A percentile compares a stretch with the other conserved stretches of the same genome.
phyloP scores from a whole-genome alignment of 768 basidiomycete species.

The Hericium alpestre region DNA sequence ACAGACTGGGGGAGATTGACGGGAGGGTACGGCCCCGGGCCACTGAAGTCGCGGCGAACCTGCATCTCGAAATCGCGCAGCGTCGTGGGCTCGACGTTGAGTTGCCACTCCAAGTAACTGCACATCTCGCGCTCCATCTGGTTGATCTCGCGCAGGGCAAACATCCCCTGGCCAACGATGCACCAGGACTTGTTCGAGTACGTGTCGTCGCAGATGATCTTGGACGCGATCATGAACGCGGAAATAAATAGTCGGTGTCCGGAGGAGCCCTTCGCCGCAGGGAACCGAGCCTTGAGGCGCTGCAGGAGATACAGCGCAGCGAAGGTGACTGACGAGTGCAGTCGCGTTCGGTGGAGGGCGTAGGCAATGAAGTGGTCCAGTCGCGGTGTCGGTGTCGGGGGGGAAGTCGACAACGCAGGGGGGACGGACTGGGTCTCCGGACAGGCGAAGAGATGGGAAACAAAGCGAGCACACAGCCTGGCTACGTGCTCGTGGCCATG shows the following conservation, averaged over 20 bases:
- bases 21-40: constrained; percentile 47
- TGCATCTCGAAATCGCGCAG: constrained; percentile 50
- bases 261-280: constrained; percentile 80
- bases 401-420: constrained; percentile 16
- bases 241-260: constrained; percentile 87
- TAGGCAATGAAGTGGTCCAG: constrained; percentile 81
- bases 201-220: constrained; percentile 59
- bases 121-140: constrained; percentile 97
- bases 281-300: constrained; percentile 84
- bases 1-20: constrained; percentile 44
- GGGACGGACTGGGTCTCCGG: constrained; percentile 61
- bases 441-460: constrained; percentile 77
- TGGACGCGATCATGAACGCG: constrained; percentile 86
- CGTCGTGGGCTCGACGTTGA: constrained; percentile 59
- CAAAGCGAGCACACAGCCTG: constrained; percentile 64
- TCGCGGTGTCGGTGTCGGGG: constrained; percentile 24
- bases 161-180: constrained; percentile 54
- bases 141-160: constrained; percentile 77
- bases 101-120: constrained; percentile 86
- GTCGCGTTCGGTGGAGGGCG: constrained; percentile 68
- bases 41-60: constrained; percentile 50
- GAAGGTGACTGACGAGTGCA: constrained; percentile 49
- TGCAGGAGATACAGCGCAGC: constrained; percentile 63
- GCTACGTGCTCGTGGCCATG: constrained; percentile 73
- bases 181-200: constrained; percentile 62